Evolutionary conservation across 345 rosid species (phyloP).

Genomic region (Limnanthes douglasii): DNA sequence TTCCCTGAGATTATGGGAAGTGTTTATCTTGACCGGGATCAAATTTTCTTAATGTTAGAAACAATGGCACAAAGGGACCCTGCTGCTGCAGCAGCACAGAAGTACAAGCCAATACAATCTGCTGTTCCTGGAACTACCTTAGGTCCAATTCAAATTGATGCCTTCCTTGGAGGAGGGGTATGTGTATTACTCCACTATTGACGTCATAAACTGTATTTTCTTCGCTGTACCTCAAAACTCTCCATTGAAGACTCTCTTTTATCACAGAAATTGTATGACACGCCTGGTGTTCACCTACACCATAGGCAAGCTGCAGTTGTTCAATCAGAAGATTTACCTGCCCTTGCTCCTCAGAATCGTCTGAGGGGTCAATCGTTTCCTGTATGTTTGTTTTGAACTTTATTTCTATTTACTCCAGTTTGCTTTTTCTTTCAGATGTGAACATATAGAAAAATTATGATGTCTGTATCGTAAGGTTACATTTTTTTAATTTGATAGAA

Average conservation of each 20-base stretch:
- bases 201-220: not conserved
- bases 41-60: constrained; percentile 20
- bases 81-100: constrained; percentile 80
- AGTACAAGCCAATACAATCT: constrained; percentile 82
- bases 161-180: constrained; percentile 95
- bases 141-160: constrained; percentile 85
- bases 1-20: no score
- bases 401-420: not conserved
- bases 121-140: constrained; percentile 99
- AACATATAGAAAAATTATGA: no score
- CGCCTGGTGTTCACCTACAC: constrained; percentile 94
- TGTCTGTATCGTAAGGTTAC: no score
- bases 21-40: no score
- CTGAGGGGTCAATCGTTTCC: constrained; percentile 65
- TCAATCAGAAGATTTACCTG: constrained; percentile 77
- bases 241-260: constrained; percentile 5
- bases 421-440: no score
- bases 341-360: constrained; percentile 84
- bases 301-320: constrained; percentile 98
- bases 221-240: not conserved
- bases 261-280: constrained; percentile 65
- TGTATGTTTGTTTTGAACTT: constrained; percentile 22
- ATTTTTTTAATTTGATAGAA: no score
- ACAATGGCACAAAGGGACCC: constrained; percentile 78
- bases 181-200: constrained; percentile 8